phyloP scores from a whole-genome alignment of 495 filamentous ascomycete genomes.

The Stereocaulon alpinum region DNA sequence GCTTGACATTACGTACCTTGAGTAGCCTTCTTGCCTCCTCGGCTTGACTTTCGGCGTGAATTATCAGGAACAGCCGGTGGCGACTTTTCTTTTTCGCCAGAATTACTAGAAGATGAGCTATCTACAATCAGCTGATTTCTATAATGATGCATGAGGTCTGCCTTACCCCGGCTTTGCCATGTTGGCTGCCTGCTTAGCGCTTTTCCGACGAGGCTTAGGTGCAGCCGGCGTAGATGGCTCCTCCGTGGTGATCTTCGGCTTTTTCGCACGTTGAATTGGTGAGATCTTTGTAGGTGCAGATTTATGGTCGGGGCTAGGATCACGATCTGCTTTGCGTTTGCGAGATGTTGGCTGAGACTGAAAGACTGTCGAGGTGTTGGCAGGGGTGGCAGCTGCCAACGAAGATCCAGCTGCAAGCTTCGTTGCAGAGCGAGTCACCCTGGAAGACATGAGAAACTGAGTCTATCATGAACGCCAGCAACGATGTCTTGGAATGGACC shows the following conservation, averaged over 20 bases:
- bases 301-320: conserved; percentile 31
- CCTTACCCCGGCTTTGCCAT: conserved; percentile 81
- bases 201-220: conserved; percentile 44
- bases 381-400: conserved; percentile 23
- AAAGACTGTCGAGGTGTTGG: conserved; percentile 3
- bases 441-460: conserved; percentile 66
- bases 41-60: conserved; percentile 57
- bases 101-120: conserved; percentile 19
- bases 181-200: conserved; percentile 51
- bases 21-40: conserved; percentile 49
- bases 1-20: conserved; percentile 23
- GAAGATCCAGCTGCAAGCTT: conserved; percentile 57
- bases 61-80: conserved; percentile 39
- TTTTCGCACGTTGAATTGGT: conserved; percentile 42
- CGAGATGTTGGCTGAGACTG: conserved; percentile 24
- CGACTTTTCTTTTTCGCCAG: conserved; percentile 34
- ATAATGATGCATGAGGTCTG: background rate
- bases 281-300: conserved; percentile 32
- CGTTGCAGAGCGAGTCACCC: conserved; percentile 70
- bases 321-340: conserved; percentile 47
- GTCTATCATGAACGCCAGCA: conserved; percentile 7
- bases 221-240: conserved; percentile 25
- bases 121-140: background rate
- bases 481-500: background rate
- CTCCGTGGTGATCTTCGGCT: conserved; percentile 33